These are phyloP conservation scores for Asclepias syriaca DNA, from an alignment of 257 asterid genomes.

Conservation along the genomic window DNA sequence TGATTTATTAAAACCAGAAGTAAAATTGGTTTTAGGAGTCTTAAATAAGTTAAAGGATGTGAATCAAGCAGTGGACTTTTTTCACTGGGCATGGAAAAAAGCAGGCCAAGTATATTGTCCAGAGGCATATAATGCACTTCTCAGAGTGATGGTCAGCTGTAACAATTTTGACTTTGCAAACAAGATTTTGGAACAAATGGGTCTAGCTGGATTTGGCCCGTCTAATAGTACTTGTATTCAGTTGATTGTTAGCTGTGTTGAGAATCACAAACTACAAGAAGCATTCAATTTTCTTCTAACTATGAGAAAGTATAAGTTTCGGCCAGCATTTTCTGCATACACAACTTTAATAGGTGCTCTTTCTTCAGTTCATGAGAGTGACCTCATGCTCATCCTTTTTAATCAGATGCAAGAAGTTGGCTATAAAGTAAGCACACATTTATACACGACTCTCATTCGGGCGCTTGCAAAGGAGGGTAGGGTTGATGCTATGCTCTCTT, in stretches of 20 bases:
- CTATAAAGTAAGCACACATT: constrained; percentile 65
- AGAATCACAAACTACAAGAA: constrained; percentile 41
- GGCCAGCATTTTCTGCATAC: constrained; percentile 84
- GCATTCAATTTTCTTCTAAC: constrained; percentile 64
- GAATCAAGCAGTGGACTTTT: constrained; percentile 47
- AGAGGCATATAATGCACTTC: constrained; percentile 65
- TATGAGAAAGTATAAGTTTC: constrained; percentile 64
- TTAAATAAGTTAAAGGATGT: constrained; percentile 64
- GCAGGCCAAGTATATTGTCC: constrained; percentile 45
- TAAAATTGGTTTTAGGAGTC: constrained; percentile 61
- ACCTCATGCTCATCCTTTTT: constrained; percentile 72
- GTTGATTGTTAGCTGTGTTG: constrained; percentile 50
- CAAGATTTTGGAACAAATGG: constrained; percentile 64
- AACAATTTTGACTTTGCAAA: constrained; percentile 44
- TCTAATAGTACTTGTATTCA: constrained; percentile 51
- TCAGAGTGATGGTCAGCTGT: constrained; percentile 54
- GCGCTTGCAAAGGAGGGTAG: constrained; percentile 64
- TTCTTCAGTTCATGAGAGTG: constrained; percentile 44
- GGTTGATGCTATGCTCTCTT: constrained; percentile 66
- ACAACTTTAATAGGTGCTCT: constrained; percentile 77
- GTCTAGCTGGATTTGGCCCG: constrained; percentile 68
- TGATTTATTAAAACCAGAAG: constrained; percentile 38
- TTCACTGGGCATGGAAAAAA: constrained; percentile 62
- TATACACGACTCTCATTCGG: constrained; percentile 71
- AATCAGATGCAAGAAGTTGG: constrained; percentile 83